A percentile compares a stretch with the other conserved stretches of the same genome.
Conservation (phyloP, 108 stramenopile species). For the Halocafeteria seosinensis region DNA sequence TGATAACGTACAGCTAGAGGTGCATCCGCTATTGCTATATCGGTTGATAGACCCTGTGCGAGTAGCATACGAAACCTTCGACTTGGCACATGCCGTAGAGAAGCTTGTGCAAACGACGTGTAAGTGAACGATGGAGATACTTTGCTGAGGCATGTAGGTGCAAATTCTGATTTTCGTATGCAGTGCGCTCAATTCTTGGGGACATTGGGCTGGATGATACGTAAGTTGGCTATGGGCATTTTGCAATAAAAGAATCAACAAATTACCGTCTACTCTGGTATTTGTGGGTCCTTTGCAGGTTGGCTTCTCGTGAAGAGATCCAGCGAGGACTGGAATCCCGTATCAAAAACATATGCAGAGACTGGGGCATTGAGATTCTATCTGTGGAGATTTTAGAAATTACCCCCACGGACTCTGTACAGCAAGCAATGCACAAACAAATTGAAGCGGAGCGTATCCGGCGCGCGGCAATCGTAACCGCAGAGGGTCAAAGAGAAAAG, state of each 20-base stretch:
- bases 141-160: too few species aligned
- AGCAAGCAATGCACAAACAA: conserved; percentile 2
- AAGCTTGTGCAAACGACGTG: conserved; percentile 5
- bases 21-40: neutral
- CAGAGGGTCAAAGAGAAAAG: neutral
- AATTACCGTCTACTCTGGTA: too few species aligned
- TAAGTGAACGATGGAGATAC: too few species aligned
- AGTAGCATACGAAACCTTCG: neutral
- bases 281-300: too few species aligned
- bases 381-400: conserved; percentile 3
- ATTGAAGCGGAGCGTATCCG: neutral
- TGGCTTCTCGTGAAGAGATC: conserved; percentile 4
- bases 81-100: neutral
- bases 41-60: neutral
- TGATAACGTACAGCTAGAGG: neutral
- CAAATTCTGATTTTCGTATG: too few species aligned
- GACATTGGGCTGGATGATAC: conserved; percentile 2
- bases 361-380: neutral
- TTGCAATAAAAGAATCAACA: too few species aligned
- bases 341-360: neutral
- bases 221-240: too few species aligned
- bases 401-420: neutral
- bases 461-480: neutral
- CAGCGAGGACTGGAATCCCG: neutral
- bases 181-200: neutral